A percentile compares a stretch with the other conserved stretches of the same genome.
These are phyloP conservation scores for Euphrasia confusa DNA, from an alignment of 257 asterid genomes.

Conservation along the genomic window DNA sequence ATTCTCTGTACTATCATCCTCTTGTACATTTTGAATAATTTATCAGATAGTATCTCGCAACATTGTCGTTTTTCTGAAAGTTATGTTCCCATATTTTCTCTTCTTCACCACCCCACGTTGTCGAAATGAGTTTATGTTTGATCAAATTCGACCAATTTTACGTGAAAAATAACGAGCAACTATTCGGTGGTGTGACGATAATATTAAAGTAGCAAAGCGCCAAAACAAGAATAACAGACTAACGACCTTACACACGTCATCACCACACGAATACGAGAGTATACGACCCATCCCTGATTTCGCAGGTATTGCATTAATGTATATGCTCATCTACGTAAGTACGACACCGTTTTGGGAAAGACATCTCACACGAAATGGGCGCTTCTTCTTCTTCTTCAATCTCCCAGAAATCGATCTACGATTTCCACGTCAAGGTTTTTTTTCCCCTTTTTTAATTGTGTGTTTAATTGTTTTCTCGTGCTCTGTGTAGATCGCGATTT, in stretches of 20 bases:
- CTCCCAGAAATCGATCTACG: conserved; percentile 68
- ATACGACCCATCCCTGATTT: too few species aligned
- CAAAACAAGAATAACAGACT: too few species aligned
- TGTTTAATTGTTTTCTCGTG: neutral
- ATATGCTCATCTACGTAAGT: neutral
- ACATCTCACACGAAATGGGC: conserved; percentile 40
- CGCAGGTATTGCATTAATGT: neutral
- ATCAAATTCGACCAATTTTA: too few species aligned
- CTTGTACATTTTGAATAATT: conserved; percentile 20
- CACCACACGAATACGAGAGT: too few species aligned
- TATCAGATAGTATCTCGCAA: neutral
- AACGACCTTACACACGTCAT: too few species aligned
- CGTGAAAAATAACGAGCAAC: too few species aligned
- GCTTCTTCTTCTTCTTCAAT: conserved; percentile 46
- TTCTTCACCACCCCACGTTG: too few species aligned
- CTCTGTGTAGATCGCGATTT: conserved; percentile 10
- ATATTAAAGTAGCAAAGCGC: too few species aligned
- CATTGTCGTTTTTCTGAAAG: too few species aligned
- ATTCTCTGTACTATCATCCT: neutral
- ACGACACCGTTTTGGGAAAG: neutral
- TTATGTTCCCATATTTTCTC: too few species aligned
- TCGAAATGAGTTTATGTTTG: too few species aligned
- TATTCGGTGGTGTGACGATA: too few species aligned
- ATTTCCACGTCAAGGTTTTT: conserved; percentile 73
- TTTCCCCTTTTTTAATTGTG: neutral